These are phyloP conservation scores for Microbotryum violaceum DNA, from an alignment of 1,284 basidiomycete species.

Conservation along the genomic window DNA sequence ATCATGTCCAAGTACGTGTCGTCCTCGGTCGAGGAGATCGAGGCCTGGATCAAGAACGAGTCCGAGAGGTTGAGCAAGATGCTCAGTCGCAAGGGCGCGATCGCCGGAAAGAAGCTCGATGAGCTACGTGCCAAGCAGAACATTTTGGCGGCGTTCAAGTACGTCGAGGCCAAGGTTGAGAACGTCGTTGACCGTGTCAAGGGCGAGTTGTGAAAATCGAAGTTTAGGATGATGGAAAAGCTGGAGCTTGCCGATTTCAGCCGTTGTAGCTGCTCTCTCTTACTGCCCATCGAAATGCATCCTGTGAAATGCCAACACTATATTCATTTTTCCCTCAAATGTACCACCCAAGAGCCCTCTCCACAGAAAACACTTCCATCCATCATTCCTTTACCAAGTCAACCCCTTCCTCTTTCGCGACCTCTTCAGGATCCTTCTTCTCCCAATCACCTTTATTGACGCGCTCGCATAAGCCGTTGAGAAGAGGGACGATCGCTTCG, in stretches of 20 bases:
- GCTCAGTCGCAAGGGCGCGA: slow-evolving; percentile 54
- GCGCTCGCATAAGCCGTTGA: slow-evolving; percentile 35
- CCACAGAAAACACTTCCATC: no score
- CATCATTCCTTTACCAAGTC: no score
- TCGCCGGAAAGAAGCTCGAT: slow-evolving; percentile 74
- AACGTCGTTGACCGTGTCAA: slow-evolving; percentile 29
- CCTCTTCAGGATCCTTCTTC: background rate
- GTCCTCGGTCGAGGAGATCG: slow-evolving; percentile 45
- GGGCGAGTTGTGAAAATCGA: slow-evolving; percentile 34
- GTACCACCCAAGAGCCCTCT: no score
- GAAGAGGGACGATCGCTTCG: slow-evolving; percentile 35
- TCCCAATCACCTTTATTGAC: slow-evolving; percentile 7
- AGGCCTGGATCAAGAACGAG: slow-evolving; percentile 80
- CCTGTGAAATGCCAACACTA: no score
- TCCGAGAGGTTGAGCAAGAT: slow-evolving; percentile 56
- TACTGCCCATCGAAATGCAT: no score
- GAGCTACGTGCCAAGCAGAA: slow-evolving; percentile 90
- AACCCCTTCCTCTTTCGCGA: no score
- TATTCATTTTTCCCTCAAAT: no score
- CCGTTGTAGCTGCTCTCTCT: no score
- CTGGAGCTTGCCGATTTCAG: no score
- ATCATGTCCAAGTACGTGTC: slow-evolving; percentile 77
- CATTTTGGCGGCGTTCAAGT: slow-evolving; percentile 31
- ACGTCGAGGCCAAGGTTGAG: slow-evolving; percentile 20
- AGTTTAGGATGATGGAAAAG: no score